Evolutionary conservation across 768 basidiomycete genomes (phyloP).

Genomic region (Dacryopinax primogenitus): DNA sequence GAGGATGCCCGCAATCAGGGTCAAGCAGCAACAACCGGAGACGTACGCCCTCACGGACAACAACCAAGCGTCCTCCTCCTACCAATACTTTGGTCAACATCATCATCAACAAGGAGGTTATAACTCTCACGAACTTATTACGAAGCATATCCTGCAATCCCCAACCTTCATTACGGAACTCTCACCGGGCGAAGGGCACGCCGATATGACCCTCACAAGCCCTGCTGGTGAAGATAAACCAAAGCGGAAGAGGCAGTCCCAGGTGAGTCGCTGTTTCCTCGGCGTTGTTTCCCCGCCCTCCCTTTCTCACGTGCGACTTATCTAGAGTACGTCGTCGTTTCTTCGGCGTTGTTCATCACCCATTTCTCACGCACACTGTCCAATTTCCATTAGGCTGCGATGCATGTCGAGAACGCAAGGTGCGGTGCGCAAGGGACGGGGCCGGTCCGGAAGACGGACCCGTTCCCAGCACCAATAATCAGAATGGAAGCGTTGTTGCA

Average conservation of each 20-base stretch:
- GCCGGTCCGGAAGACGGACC: slow-evolving; percentile 46
- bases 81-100: too few relatives aligned
- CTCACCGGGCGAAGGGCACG: background rate
- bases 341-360: background rate
- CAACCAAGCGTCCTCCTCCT: slow-evolving; percentile 3
- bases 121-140: background rate
- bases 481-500: slow-evolving; percentile 21
- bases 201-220: background rate
- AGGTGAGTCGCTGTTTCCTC: slow-evolving; percentile 9
- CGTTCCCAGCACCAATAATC: background rate
- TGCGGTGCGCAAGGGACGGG: slow-evolving; percentile 60
- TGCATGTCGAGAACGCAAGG: slow-evolving; percentile 76
- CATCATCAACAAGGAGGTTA: too few relatives aligned
- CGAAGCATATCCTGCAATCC: background rate
- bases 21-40: background rate
- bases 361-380: slow-evolving; percentile 4
- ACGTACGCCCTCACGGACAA: background rate
- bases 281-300: too few relatives aligned
- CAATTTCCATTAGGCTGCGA: slow-evolving; percentile 50
- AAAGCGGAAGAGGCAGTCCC: slow-evolving; percentile 15
- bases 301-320: too few relatives aligned
- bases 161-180: background rate
- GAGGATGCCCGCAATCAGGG: background rate
- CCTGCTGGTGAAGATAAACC: slow-evolving; percentile 8
- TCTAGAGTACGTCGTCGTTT: too few relatives aligned